A percentile compares a stretch with the other conserved stretches of the same genome.
phyloP scores from a whole-genome alignment of 1,284 basidiomycete genomes.

The Microbotryum saponariae region DNA sequence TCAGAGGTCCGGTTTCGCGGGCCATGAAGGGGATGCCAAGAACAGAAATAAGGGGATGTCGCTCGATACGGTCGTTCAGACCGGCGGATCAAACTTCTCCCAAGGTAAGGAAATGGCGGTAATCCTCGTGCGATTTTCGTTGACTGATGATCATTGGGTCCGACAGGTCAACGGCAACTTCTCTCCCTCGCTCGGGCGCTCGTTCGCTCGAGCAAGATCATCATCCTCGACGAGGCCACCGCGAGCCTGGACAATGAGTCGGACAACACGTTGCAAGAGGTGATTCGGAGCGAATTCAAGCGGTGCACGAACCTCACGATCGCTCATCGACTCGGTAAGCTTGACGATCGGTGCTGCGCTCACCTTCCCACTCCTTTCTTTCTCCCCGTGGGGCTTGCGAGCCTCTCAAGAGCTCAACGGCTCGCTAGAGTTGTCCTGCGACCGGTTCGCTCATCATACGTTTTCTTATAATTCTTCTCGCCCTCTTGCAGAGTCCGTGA shows the following conservation, averaged over 20 bases:
- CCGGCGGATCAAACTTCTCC: conserved; percentile 20
- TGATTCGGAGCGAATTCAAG: conserved; percentile 29
- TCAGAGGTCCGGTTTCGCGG: conserved; percentile 28
- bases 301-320: conserved; percentile 27
- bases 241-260: conserved; percentile 29
- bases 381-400: not conserved
- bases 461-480: too few species aligned
- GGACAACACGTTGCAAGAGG: conserved; percentile 23
- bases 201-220: conserved; percentile 28
- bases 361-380: not conserved
- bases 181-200: conserved; percentile 41
- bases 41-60: conserved; percentile 16
- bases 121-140: conserved; percentile 17
- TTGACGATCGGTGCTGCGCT: not conserved
- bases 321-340: conserved; percentile 29
- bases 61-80: conserved; percentile 20
- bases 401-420: not conserved
- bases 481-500: conserved; percentile 18
- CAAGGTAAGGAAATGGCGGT: conserved; percentile 8
- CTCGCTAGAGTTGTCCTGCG: not conserved
- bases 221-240: conserved; percentile 30
- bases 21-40: not conserved
- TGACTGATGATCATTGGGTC: conserved; percentile 12
- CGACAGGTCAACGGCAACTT: conserved; percentile 39
- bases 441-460: not conserved